phyloP scores from a whole-genome alignment of 768 basidiomycete species.

The Mycena crocata region DNA sequence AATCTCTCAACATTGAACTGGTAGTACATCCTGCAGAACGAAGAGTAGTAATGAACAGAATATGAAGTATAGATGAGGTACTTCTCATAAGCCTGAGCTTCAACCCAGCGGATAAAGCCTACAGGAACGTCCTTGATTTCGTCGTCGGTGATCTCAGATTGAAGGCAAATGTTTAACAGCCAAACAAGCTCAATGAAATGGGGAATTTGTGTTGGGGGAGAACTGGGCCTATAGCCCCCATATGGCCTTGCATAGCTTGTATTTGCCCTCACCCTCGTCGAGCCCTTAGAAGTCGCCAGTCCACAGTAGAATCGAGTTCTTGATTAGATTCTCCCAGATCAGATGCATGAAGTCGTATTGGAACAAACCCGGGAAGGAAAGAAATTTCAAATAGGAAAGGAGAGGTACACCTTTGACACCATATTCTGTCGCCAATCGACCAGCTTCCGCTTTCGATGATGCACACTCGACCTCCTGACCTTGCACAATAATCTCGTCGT shows the following conservation, averaged over 20 bases:
- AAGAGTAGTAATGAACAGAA: too few species aligned
- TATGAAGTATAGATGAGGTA: background rate
- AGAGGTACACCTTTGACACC: conserved; percentile 50
- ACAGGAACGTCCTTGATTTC: conserved; percentile 5
- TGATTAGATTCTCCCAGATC: too few species aligned
- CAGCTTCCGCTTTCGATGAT: conserved; percentile 27
- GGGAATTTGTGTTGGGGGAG: conserved; percentile 49
- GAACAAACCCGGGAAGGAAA: conserved; percentile 53
- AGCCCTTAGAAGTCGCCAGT: conserved; percentile 28
- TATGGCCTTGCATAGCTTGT: conserved; percentile 49
- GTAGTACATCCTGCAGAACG: conserved; percentile 47
- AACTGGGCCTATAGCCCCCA: conserved; percentile 50
- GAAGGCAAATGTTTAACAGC: conserved; percentile 45
- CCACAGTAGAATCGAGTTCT: conserved; percentile 54
- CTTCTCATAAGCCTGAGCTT: too few species aligned
- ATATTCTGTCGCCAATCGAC: conserved; percentile 39
- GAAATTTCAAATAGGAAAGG: conserved; percentile 43
- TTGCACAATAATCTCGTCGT: conserved; percentile 41
- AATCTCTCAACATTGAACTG: conserved; percentile 37
- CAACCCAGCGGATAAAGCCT: conserved; percentile 13
- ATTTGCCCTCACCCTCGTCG: conserved; percentile 49
- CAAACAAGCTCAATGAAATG: conserved; percentile 55
- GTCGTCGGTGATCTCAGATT: conserved; percentile 5
- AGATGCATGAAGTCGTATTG: conserved; percentile 63
- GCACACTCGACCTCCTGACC: conserved; percentile 41